Evolutionary conservation across 768 basidiomycete species (phyloP), one percentile per base, ranked within the genome.

Genomic region (Lentinula sp.): DNA sequence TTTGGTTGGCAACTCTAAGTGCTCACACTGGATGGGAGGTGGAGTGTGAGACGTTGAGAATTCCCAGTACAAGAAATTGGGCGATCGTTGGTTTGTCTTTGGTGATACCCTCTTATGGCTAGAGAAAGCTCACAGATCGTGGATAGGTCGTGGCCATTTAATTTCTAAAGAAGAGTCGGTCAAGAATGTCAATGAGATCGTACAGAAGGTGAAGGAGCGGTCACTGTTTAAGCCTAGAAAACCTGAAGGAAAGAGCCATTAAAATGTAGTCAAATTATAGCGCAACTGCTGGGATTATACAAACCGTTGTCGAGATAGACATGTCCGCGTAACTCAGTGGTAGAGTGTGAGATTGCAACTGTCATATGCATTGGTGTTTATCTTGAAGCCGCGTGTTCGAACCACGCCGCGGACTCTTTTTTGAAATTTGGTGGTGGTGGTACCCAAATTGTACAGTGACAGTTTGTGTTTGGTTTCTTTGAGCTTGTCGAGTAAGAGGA

Each of bases 1-100:
- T 92, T 59, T 98, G 92, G 91, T 74, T 98, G 37, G 92, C 91
- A 0, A 78, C 79, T 59, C 70, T 92, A 62, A 88, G 86, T 46
- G 66, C 83, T 60, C 75, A 84, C 66, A 89, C 86, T 69, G 96
- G 95, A 3, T 98, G 94, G 91, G 78, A 83, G 62, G 79, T 94
- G 11, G 95, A 97, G 71, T 85, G 85, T 59, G 96, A 98, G 72
- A 83, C 78, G 28, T 71, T 98, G 65, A 78, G 96, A 62, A 95
- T 98, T 11, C 95, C 95, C 1, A 93, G 91, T 70, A 97, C 96
- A 43, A 82, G 93, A 61, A 94, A 94, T 68, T 97, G 95, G 93
- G 91, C 89, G 0, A 81, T 97, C 55, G 73, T 96, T 34, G 95
- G 95, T 94, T 59, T 21, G 85, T 21, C 31, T 4, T 16, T 18